Conservation (phyloP, 768 basidiomycete genomes). For the Boletus subcaerulescens region DNA sequence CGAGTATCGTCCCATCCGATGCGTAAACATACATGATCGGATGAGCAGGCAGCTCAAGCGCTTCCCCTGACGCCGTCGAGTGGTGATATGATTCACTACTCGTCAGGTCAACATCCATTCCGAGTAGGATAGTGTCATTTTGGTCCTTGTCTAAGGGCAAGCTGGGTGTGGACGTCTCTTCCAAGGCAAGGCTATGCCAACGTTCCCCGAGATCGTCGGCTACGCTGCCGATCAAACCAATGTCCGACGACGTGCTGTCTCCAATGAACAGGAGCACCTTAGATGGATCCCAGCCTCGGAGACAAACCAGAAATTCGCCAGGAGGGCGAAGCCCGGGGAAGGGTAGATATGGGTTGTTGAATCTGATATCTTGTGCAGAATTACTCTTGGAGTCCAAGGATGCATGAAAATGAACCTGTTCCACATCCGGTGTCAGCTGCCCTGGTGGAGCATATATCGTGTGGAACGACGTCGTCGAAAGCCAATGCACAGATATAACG, state of each 20-base stretch:
- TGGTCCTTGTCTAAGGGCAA: constrained; percentile 67
- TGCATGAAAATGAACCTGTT: constrained; percentile 42
- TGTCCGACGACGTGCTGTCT: constrained; percentile 51
- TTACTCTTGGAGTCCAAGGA: constrained; percentile 42
- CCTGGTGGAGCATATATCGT: constrained; percentile 55
- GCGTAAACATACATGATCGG: constrained; percentile 75
- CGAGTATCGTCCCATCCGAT: constrained; percentile 74
- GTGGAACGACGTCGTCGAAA: constrained; percentile 66
- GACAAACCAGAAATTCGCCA: constrained; percentile 38
- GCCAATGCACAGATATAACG: constrained; percentile 60
- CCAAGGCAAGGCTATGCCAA: constrained; percentile 46
- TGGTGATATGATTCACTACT: constrained; percentile 38
- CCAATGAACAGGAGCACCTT: constrained; percentile 43
- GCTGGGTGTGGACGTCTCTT: constrained; percentile 50
- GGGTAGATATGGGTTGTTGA: constrained; percentile 41
- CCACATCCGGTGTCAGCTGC: constrained; percentile 35
- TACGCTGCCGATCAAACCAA: constrained; percentile 42
- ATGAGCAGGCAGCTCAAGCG: constrained; percentile 41
- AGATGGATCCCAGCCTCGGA: constrained; percentile 45
- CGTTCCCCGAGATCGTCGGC: constrained; percentile 29
- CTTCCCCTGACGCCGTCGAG: constrained; percentile 41
- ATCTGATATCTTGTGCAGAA: constrained; percentile 35
- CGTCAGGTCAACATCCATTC: constrained; percentile 66
- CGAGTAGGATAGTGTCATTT: constrained; percentile 68
- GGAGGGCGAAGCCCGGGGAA: constrained; percentile 46